Conservation (phyloP, 2,329 filamentous ascomycete species). For the Ascochyta fabae region DNA sequence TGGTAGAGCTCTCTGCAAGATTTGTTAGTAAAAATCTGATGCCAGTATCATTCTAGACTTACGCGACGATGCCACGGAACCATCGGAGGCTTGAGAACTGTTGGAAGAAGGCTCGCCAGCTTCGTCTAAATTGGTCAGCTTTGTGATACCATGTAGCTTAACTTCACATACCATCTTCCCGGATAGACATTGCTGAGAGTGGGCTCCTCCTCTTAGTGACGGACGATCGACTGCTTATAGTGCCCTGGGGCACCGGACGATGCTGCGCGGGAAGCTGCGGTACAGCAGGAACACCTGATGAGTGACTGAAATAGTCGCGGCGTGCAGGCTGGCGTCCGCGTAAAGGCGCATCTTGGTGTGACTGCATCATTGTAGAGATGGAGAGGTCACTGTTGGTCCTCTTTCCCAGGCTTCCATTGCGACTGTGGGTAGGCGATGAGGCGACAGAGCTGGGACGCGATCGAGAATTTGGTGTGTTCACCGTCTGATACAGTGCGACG, state of each 20-base stretch:
- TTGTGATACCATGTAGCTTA: background rate
- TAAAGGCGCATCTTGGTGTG: slow-evolving; percentile 10
- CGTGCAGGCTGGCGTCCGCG: slow-evolving; percentile 16
- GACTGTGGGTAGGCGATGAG: slow-evolving; percentile 13
- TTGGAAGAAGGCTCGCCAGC: slow-evolving; percentile 10
- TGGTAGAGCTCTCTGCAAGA: slow-evolving; percentile 13
- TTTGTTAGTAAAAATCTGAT: background rate
- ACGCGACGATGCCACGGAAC: slow-evolving; percentile 15
- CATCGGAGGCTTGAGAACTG: slow-evolving; percentile 11
- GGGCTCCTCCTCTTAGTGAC: slow-evolving; percentile 14
- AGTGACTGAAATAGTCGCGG: slow-evolving; percentile 6
- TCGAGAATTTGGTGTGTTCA: slow-evolving; percentile 2
- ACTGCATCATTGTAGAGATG: slow-evolving; percentile 38
- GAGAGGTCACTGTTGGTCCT: slow-evolving; percentile 26
- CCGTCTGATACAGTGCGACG: slow-evolving; percentile 3
- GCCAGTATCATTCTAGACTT: background rate
- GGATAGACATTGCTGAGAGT: slow-evolving; percentile 15
- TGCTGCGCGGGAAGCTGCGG: slow-evolving; percentile 13
- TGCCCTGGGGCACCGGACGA: slow-evolving; percentile 4
- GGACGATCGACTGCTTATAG: slow-evolving; percentile 13
- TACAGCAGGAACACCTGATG: slow-evolving; percentile 6
- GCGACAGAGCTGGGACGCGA: slow-evolving; percentile 18
- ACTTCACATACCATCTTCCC: slow-evolving; percentile 10
- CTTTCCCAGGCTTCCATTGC: slow-evolving; percentile 11
- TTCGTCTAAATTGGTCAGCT: slow-evolving; percentile 11